These are phyloP conservation scores for Ceratobasidium papillatum DNA, from an alignment of 1,284 basidiomycete species.

Conservation along the genomic window DNA sequence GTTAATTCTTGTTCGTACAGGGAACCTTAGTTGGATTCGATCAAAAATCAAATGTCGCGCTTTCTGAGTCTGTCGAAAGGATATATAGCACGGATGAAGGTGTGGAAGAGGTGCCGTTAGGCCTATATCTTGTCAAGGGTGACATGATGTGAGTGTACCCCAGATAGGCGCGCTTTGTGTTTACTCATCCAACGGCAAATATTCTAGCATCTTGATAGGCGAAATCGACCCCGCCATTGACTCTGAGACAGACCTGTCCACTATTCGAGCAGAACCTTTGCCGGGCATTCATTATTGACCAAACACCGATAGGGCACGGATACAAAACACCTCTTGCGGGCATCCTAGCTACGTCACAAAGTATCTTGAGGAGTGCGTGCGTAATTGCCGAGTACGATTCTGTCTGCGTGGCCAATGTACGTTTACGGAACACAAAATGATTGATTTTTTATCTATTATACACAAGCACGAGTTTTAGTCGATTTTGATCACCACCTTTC, in stretches of 20 bases:
- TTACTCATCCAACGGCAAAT: background rate
- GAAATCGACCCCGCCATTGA: slow-evolving; percentile 91
- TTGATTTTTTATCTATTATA: background rate
- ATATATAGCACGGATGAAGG: slow-evolving; percentile 90
- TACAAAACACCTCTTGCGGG: too few species aligned
- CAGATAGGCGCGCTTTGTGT: slow-evolving; percentile 49
- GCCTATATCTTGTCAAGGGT: slow-evolving; percentile 95
- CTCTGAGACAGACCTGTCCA: slow-evolving; percentile 76
- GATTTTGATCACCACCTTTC: slow-evolving; percentile 10
- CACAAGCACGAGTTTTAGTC: background rate
- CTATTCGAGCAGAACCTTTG: slow-evolving; percentile 88
- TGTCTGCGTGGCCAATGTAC: background rate
- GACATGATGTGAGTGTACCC: slow-evolving; percentile 85
- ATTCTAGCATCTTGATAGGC: slow-evolving; percentile 81
- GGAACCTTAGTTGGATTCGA: slow-evolving; percentile 91
- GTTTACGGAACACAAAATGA: background rate
- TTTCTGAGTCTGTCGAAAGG: slow-evolving; percentile 89
- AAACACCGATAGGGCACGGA: background rate
- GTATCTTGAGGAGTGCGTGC: background rate
- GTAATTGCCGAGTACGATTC: background rate
- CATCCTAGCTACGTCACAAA: background rate
- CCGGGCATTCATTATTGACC: slow-evolving; percentile 74
- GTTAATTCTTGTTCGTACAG: slow-evolving; percentile 54
- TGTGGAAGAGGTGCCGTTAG: slow-evolving; percentile 95
- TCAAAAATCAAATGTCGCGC: slow-evolving; percentile 91